Conservation (phyloP, 1,284 basidiomycete species). For the Afroboletus lepidellus region DNA sequence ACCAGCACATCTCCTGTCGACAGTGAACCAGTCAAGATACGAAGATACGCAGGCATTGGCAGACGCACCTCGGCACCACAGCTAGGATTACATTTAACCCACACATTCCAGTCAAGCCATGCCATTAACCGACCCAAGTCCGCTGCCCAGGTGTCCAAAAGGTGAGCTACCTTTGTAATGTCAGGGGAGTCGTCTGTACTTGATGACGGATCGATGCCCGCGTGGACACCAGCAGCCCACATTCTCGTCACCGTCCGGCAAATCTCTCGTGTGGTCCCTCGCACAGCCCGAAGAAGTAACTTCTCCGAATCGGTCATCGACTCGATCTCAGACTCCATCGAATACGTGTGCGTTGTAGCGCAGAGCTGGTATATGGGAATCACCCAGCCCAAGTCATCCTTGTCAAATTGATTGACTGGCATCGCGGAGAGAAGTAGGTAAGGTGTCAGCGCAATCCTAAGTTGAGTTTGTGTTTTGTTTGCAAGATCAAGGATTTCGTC, state of each 20-base stretch:
- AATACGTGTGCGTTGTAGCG: conserved; percentile 37
- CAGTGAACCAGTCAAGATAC: background rate
- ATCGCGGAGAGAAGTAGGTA: conserved; percentile 16
- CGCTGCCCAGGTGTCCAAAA: conserved; percentile 25
- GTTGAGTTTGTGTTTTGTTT: conserved; percentile 22
- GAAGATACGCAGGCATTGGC: background rate
- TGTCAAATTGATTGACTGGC: conserved; percentile 3
- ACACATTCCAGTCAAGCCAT: conserved; percentile 45
- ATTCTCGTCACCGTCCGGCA: conserved; percentile 44
- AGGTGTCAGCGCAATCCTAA: conserved; percentile 25
- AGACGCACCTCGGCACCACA: conserved; percentile 36
- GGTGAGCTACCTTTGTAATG: background rate
- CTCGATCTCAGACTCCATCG: conserved; percentile 17
- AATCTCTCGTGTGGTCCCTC: conserved; percentile 42
- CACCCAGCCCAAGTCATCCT: conserved; percentile 23
- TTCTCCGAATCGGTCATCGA: conserved; percentile 38
- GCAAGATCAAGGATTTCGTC: conserved; percentile 14
- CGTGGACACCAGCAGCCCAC: conserved; percentile 41
- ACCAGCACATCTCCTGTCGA: conserved; percentile 44
- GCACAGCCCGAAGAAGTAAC: conserved; percentile 35
- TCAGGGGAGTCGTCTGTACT: conserved; percentile 2
- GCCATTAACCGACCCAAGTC: conserved; percentile 33
- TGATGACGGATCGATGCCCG: conserved; percentile 29
- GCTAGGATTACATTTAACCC: conserved; percentile 38
- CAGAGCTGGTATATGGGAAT: conserved; percentile 31